Evolutionary conservation across 208 protist species (phyloP), one percentile per base, ranked within the genome.

Genomic region (Acanthamoeba royreba): DNA sequence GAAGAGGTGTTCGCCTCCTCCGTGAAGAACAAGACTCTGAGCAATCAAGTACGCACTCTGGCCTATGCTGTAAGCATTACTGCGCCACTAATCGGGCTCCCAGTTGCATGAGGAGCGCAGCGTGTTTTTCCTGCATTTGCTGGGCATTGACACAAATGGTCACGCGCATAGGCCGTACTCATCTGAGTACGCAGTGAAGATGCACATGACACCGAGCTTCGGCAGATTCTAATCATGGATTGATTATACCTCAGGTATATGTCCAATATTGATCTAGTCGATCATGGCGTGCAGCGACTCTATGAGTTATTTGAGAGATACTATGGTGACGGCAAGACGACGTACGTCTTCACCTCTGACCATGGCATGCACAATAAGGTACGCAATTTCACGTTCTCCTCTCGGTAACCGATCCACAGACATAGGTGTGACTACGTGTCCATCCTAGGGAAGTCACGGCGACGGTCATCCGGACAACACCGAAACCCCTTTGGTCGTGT

Each of bases 351-450:
- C 46, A 98, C 97, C 5, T 85, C 95, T 2, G 97, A 98, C 49
- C 97, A 98, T 58, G 97, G 97, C 45, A 98, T 98, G 97, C 94
- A 53, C 45, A 96, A 97, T 90, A 96, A 94, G 38, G 96, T 95
- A n/a, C n/a, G n/a, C n/a, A n/a, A n/a, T n/a, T n/a, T n/a, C n/a
- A n/a, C n/a, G n/a, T n/a, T n/a, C n/a, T n/a, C n/a, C n/a, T n/a
- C n/a, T n/a, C n/a, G n/a, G n/a, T n/a, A n/a, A n/a, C n/a, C n/a
- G n/a, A n/a, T n/a, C n/a, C n/a, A n/a, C n/a, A n/a, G n/a, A n/a
- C n/a, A n/a, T n/a, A n/a, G n/a, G n/a, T n/a, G n/a, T n/a, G 9
- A 72, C n/a, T n/a, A n/a, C n/a, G n/a, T n/a, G n/a, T n/a, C n/a
- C n/a, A n/a, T n/a, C n/a, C n/a, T n/a, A n/a, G n/a, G 94, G 94